phyloP scores from a whole-genome alignment of 306 rosid genomes.

The Pueraria montana region DNA sequence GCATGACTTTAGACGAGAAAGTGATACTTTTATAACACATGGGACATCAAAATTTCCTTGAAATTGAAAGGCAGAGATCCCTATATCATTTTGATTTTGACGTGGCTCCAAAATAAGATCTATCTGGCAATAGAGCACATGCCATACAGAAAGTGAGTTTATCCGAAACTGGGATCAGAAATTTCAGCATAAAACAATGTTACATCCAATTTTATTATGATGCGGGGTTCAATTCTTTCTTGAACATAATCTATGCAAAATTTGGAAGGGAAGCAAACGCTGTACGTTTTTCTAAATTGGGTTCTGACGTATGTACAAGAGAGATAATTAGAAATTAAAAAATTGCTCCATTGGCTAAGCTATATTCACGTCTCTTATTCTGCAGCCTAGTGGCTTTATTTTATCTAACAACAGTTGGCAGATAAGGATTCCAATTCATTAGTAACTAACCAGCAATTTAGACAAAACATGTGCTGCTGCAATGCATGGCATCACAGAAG shows the following conservation, averaged over 20 bases:
- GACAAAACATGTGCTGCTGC: constrained; percentile 42
- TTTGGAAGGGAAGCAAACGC: too few relatives aligned
- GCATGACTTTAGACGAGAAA: not conserved
- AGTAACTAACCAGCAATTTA: constrained; percentile 21
- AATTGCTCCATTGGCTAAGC: too few relatives aligned
- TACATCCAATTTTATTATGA: not conserved
- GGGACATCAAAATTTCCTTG: constrained; percentile 4
- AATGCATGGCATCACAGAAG: constrained; percentile 22
- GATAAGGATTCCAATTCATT: constrained; percentile 41
- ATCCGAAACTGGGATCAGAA: not conserved
- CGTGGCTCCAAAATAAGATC: not conserved
- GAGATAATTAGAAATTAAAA: too few relatives aligned
- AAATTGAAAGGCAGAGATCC: constrained; percentile 19
- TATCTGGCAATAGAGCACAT: not conserved
- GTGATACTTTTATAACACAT: constrained; percentile 23
- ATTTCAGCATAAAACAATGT: not conserved
- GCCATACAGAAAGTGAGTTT: not conserved
- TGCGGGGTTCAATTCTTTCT: too few relatives aligned
- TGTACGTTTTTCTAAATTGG: too few relatives aligned
- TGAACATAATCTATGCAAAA: too few relatives aligned
- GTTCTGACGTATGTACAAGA: too few relatives aligned
- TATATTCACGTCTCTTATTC: not conserved
- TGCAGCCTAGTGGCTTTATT: constrained; percentile 4
- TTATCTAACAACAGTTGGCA: constrained; percentile 20
- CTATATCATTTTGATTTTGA: constrained; percentile 37